phyloP scores from a whole-genome alignment of 2,329 filamentous ascomycete species.

The Cytospora chrysosperma region DNA sequence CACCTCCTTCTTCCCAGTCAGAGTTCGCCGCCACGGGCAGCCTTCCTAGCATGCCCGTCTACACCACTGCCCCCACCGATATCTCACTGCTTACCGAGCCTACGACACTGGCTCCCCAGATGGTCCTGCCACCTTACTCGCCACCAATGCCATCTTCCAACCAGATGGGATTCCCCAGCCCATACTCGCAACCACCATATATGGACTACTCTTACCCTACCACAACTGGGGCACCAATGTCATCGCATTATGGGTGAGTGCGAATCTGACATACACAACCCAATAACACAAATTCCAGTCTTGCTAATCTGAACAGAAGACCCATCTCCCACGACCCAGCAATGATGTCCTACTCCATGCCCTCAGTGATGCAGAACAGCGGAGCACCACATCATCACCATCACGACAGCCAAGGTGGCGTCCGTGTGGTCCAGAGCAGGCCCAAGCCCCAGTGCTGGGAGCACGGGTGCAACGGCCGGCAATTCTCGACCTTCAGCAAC shows the following conservation, averaged over 20 bases:
- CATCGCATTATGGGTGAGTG: constrained; percentile 36
- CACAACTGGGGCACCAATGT: constrained; percentile 30
- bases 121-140: constrained; percentile 52
- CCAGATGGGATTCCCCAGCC: constrained; percentile 33
- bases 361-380: constrained; percentile 28
- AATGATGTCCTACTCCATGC: constrained; percentile 34
- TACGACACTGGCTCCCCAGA: constrained; percentile 39
- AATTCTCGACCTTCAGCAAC: constrained; percentile 97
- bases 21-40: constrained; percentile 41
- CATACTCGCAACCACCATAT: constrained; percentile 37
- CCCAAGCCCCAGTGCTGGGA: constrained; percentile 98
- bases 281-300: not conserved
- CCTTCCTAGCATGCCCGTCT: constrained; percentile 50
- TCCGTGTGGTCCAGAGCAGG: constrained; percentile 71
- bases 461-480: constrained; percentile 91
- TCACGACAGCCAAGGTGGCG: constrained; percentile 46
- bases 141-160: constrained; percentile 45
- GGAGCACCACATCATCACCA: constrained; percentile 29
- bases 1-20: constrained; percentile 43
- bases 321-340: constrained; percentile 24
- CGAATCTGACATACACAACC: not conserved
- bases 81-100: constrained; percentile 54
- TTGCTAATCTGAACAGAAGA: constrained; percentile 24
- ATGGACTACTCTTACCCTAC: constrained; percentile 34
- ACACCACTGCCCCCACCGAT: constrained; percentile 50